Conservation (phyloP, 2,329 filamentous ascomycete genomes). For the Botrytis deweyae region DNA sequence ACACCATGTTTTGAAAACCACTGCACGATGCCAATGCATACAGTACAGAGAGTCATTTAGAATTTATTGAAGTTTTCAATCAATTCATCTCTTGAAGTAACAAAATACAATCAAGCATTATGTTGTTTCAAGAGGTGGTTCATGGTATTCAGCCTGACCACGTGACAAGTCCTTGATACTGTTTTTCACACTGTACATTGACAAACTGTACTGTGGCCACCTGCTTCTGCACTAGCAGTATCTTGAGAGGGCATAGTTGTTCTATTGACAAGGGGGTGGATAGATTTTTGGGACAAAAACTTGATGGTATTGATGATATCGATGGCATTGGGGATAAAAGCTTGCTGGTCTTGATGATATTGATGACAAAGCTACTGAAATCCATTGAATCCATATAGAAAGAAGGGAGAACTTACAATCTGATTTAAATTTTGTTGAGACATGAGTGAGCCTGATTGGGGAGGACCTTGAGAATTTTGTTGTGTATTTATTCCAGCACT, state of each 20-base stretch:
- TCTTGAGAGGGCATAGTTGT: neutral
- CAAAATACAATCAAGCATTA: neutral
- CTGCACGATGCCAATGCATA: neutral
- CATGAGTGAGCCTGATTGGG: constrained; percentile 52
- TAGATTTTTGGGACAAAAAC: neutral
- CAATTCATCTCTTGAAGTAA: neutral
- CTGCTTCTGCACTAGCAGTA: neutral
- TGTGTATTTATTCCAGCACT: constrained; percentile 46
- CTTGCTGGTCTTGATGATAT: neutral
- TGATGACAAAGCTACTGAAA: neutral
- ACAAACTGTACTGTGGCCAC: neutral
- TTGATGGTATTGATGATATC: neutral
- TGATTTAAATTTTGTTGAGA: constrained; percentile 92
- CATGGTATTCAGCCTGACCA: neutral
- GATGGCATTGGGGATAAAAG: neutral
- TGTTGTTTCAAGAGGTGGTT: neutral
- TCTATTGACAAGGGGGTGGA: neutral
- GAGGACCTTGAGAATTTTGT: constrained; percentile 48
- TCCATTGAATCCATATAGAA: too few species aligned
- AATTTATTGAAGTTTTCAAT: neutral
- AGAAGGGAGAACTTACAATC: constrained; percentile 71
- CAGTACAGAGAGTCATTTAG: neutral
- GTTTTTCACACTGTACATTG: neutral
- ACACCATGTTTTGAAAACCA: neutral
- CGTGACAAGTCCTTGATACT: neutral